Conservation (phyloP, 2,329 filamentous ascomycete species). For the Neonectria hederae region DNA sequence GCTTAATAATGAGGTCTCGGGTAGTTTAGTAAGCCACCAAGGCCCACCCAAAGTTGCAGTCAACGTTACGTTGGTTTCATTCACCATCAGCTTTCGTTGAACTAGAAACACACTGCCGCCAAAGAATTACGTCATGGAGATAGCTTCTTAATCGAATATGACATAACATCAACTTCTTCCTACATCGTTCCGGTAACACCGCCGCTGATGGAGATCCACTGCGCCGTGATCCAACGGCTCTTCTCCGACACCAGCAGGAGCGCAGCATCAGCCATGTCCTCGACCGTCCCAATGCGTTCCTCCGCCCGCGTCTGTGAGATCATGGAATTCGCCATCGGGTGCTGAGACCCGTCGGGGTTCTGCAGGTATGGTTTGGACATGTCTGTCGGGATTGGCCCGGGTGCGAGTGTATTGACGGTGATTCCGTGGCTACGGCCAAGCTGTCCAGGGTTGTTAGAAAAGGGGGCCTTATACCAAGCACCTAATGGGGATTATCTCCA, state of each 20-base stretch:
- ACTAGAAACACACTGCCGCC: background rate
- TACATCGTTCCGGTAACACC: conserved; percentile 40
- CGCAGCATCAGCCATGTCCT: conserved; percentile 46
- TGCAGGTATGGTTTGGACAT: conserved; percentile 14
- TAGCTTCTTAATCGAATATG: background rate
- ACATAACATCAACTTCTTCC: background rate
- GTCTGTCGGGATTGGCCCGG: conserved; percentile 50
- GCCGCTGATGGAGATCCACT: conserved; percentile 51
- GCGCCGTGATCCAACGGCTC: conserved; percentile 55
- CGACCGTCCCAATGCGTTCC: conserved; percentile 44
- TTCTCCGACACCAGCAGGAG: conserved; percentile 50
- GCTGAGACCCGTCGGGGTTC: conserved; percentile 22
- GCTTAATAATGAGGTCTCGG: background rate
- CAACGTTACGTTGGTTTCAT: no score
- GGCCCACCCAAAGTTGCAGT: no score
- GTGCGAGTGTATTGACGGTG: conserved; percentile 52
- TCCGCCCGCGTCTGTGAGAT: conserved; percentile 43
- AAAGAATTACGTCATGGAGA: background rate
- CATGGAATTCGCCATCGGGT: conserved; percentile 29
- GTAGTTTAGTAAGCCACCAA: background rate
- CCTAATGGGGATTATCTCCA: background rate
- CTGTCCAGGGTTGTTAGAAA: conserved; percentile 13
- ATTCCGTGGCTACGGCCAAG: conserved; percentile 48
- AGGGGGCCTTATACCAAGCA: background rate
- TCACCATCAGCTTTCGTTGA: background rate